Percentiles rank a stretch among this genome's conserved stretches.
Evolutionary conservation across 768 basidiomycete species (phyloP).

Genomic region (Termitomyces sp.): DNA sequence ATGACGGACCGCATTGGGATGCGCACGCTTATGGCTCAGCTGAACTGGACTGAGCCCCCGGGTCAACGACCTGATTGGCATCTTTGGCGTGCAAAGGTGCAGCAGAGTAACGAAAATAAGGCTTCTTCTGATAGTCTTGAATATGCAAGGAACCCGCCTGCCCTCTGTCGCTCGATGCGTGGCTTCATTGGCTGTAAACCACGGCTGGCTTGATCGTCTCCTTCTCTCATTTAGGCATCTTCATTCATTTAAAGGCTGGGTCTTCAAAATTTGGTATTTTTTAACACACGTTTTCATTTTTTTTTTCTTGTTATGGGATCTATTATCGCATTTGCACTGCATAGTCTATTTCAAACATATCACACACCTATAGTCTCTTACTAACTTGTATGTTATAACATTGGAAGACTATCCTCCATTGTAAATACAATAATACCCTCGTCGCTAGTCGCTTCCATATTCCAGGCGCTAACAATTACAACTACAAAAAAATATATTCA

Average conservation of each 20-base stretch:
- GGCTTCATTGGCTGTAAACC: conserved; percentile 54
- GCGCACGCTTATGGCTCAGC: conserved; percentile 44
- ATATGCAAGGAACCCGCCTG: conserved; percentile 11
- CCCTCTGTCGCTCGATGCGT: conserved; percentile 47
- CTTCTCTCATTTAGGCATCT: neutral
- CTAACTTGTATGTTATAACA: neutral
- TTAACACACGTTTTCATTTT: neutral
- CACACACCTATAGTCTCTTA: conserved; percentile 2
- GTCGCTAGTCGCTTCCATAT: neutral
- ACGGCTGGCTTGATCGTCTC: neutral
- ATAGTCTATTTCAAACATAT: conserved; percentile 4
- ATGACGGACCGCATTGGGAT: conserved; percentile 73
- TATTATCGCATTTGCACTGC: conserved; percentile 12
- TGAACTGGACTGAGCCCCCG: conserved; percentile 51
- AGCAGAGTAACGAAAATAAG: conserved; percentile 10
- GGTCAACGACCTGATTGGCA: conserved; percentile 50
- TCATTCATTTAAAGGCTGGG: neutral
- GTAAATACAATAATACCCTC: neutral
- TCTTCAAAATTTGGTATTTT: neutral
- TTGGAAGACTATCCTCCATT: neutral
- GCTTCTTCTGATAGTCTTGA: neutral
- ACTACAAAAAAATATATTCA: neutral
- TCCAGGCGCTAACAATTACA: neutral
- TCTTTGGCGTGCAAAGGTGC: conserved; percentile 44
- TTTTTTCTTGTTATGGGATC: neutral